Conservation (phyloP, 2,329 filamentous ascomycete genomes). For the Fusarium cicatricum region DNA sequence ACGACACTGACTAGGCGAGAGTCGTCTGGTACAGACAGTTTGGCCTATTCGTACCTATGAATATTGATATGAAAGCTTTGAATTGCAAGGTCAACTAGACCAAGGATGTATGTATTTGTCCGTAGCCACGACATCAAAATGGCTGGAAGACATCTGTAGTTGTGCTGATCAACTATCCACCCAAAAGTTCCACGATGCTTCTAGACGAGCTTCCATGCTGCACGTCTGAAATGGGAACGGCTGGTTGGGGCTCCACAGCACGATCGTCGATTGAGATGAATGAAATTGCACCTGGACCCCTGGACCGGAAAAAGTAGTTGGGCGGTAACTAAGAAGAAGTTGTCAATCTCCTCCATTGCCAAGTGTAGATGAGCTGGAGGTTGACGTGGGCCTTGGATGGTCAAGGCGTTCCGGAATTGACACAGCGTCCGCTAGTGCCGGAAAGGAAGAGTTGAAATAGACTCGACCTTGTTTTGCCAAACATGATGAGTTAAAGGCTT, state of each 20-base stretch:
- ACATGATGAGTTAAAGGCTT: too few species aligned
- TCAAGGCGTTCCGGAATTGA: neutral
- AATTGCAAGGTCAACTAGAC: too few species aligned
- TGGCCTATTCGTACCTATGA: neutral
- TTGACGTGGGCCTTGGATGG: neutral
- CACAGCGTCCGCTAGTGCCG: neutral
- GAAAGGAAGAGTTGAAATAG: too few species aligned
- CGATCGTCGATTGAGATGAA: too few species aligned
- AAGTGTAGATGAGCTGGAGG: neutral
- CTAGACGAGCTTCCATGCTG: constrained; percentile 18
- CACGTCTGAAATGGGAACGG: constrained; percentile 1
- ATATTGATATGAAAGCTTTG: too few species aligned
- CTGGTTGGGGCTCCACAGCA: neutral
- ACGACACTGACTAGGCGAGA: constrained; percentile 8
- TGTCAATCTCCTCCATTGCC: constrained; percentile 13
- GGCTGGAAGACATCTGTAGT: neutral
- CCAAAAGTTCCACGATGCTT: constrained; percentile 23
- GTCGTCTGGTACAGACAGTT: neutral
- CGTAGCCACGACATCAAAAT: too few species aligned
- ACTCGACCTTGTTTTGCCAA: too few species aligned
- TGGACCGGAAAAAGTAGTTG: too few species aligned
- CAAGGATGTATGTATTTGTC: neutral
- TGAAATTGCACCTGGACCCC: too few species aligned
- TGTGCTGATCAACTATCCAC: neutral
- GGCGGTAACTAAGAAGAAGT: constrained; percentile 17